Base-by-base conservation (phyloP, 352 stramenopile genomes). In the Phytophthora syringae region DNA sequence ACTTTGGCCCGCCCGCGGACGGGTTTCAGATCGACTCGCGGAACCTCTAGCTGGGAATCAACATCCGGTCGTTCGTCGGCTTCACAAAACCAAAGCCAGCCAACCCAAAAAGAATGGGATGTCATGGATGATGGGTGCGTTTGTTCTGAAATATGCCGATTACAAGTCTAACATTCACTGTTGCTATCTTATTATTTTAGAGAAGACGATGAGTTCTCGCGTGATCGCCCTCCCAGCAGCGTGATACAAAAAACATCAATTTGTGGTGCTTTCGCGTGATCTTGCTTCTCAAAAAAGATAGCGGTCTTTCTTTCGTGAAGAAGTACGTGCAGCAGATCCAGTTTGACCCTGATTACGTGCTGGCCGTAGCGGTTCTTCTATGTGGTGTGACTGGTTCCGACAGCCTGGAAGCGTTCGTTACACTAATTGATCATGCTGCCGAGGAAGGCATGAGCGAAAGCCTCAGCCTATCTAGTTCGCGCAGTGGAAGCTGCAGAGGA, bases 221-320 rank as follows among this genome's bases (percentile, higher is more conserved):
- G 67, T 53, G 71, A 74, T 22, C 71, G 54, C 24, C 36, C 52
- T 52, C 53, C 65, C 9, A 78, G 62, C 48, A 56, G 50, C 32
- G 42, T 70, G 20, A 50, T 71, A 1, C 58, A 77, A 37, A 80
- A 30, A 80, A 53, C 48, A 77, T 85, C 42, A 79, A 69, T 16
- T 62, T 94, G 15, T 94, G 84, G 86, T 90, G 73, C 40, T 80
- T 94, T 27, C 86, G 86, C 10, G 39, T 93, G 20, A 73, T 94
- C 20, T 65, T 94, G 28, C 61, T 93, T 6, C 64, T 94, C 24
- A 94, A 94, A 65, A 91, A 90, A 56, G 84, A 92, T 22, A 88
- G 70, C 22, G 86, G 84, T 10, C 45, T 92, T 20, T 83, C 88
- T 37, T 63, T 72, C 2, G 71, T 94, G 25, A 74, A 79, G 30